phyloP scores from a whole-genome alignment of 169 alveolate genomes.

The Fabrea salina region DNA sequence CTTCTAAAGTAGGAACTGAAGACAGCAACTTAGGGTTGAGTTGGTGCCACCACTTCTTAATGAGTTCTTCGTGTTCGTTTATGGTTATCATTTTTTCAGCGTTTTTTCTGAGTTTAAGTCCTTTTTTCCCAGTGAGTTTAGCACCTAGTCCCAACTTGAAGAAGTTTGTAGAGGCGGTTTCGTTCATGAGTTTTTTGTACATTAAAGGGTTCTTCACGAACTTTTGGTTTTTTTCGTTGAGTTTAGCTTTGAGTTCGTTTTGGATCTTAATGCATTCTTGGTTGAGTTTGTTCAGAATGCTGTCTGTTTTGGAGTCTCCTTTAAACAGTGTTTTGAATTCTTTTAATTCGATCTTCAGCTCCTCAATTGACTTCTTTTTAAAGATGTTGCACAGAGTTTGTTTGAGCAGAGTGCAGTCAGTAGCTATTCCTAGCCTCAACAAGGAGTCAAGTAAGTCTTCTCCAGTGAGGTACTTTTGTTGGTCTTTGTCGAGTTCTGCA shows the following conservation, averaged over 20 bases:
- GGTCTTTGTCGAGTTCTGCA: not conserved
- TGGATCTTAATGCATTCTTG: not conserved
- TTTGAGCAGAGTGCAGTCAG: not conserved
- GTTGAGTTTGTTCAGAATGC: slow-evolving; percentile 14
- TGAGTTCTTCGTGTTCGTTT: slow-evolving; percentile 5
- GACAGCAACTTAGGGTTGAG: not conserved
- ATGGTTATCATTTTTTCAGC: not conserved
- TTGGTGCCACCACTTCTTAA: not conserved
- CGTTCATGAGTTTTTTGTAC: not conserved
- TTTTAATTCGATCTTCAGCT: not conserved
- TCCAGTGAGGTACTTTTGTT: not conserved
- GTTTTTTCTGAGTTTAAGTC: not conserved
- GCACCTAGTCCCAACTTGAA: not conserved
- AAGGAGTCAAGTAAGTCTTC: slow-evolving; percentile 9
- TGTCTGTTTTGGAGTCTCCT: not conserved
- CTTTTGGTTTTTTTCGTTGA: not conserved
- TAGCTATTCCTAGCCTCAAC: slow-evolving; percentile 13
- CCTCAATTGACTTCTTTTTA: not conserved
- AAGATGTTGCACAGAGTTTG: not conserved
- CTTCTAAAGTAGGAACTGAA: not conserved
- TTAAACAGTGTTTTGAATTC: not conserved
- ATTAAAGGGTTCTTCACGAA: not conserved
- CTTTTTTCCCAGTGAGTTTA: not conserved
- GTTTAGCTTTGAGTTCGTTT: not conserved
- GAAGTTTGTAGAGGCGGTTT: not conserved